Evolutionary conservation across 176 grass and related monocot genomes (phyloP).

Genomic region (Triticum monococcum): DNA sequence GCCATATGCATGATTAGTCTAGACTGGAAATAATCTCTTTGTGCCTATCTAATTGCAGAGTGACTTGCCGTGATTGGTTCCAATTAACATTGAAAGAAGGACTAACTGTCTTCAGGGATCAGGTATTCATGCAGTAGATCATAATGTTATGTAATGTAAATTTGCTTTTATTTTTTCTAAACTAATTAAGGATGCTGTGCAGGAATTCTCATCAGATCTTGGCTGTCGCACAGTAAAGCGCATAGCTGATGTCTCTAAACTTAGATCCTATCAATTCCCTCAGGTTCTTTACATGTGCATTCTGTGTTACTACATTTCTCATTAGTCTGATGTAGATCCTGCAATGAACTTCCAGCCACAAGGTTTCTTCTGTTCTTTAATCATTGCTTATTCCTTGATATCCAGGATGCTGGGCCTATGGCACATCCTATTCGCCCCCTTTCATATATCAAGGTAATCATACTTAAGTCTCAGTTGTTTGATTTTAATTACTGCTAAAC

Average conservation of each 20-base stretch:
- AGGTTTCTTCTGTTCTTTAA: constrained; percentile 15
- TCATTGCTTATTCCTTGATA: constrained; percentile 42
- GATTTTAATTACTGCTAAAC: constrained; percentile 18
- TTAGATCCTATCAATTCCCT: constrained; percentile 95
- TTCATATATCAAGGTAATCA: constrained; percentile 95
- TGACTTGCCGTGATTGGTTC: constrained; percentile 99
- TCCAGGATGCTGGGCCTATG: constrained; percentile 96
- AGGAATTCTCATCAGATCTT: constrained; percentile 99
- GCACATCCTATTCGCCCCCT: constrained; percentile 95
- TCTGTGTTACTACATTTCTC: constrained; percentile 16
- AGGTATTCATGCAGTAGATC: constrained; percentile 47
- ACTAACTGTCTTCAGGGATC: constrained; percentile 95
- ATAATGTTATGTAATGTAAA: not conserved
- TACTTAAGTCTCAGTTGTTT: constrained; percentile 28
- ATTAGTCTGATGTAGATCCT: constrained; percentile 21
- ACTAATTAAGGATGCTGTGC: constrained; percentile 32
- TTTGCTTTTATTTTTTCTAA: constrained; percentile 21
- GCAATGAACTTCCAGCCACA: constrained; percentile 13
- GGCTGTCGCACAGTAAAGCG: constrained; percentile 87
- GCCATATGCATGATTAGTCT: not conserved
- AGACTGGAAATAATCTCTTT: not conserved
- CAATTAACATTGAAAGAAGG: constrained; percentile 99
- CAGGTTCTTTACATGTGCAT: constrained; percentile 61
- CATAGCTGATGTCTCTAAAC: constrained; percentile 90
- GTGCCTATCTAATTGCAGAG: constrained; percentile 52